A percentile compares a stretch with the other conserved stretches of the same genome.
Conservation (phyloP, 2,329 filamentous ascomycete species). For the Alternaria sp. region DNA sequence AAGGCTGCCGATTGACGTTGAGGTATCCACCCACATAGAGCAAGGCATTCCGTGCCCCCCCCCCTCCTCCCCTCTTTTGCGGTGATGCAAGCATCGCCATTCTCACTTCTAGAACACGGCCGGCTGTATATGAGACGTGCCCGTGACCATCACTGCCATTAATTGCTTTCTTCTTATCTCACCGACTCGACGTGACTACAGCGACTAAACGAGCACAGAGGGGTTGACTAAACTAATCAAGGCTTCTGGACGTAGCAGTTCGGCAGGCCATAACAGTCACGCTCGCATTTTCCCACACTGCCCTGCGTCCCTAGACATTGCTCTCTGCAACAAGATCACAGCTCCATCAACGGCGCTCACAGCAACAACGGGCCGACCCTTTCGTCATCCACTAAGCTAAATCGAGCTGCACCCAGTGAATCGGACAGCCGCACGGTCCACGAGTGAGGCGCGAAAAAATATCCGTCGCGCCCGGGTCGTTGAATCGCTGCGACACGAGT, state of each 20-base stretch:
- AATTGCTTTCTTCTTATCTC: slow-evolving; percentile 30
- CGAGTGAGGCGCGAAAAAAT: slow-evolving; percentile 32
- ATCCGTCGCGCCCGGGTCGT: slow-evolving; percentile 27
- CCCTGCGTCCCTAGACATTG: slow-evolving; percentile 15
- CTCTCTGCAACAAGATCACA: slow-evolving; percentile 10
- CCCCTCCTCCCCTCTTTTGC: slow-evolving; percentile 8
- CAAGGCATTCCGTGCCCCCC: slow-evolving; percentile 23
- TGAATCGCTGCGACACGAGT: slow-evolving; percentile 33
- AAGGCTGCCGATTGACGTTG: slow-evolving; percentile 45
- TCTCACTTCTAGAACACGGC: slow-evolving; percentile 28
- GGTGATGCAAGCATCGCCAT: slow-evolving; percentile 33
- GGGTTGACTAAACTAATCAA: slow-evolving; percentile 31
- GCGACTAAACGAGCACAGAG: slow-evolving; percentile 32
- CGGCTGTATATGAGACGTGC: slow-evolving; percentile 30
- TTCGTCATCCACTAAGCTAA: slow-evolving; percentile 44
- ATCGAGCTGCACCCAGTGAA: slow-evolving; percentile 38
- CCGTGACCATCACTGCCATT: slow-evolving; percentile 43
- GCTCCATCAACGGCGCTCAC: slow-evolving; percentile 28
- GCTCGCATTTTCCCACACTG: slow-evolving; percentile 11
- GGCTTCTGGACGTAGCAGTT: slow-evolving; percentile 17
- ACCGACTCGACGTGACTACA: slow-evolving; percentile 24
- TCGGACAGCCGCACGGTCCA: slow-evolving; percentile 27
- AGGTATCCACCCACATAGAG: slow-evolving; percentile 37
- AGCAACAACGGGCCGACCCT: slow-evolving; percentile 46
- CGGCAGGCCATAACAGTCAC: slow-evolving; percentile 16